Evolutionary conservation across 345 rosid species (phyloP).

Genomic region (Populus ilicifolia): DNA sequence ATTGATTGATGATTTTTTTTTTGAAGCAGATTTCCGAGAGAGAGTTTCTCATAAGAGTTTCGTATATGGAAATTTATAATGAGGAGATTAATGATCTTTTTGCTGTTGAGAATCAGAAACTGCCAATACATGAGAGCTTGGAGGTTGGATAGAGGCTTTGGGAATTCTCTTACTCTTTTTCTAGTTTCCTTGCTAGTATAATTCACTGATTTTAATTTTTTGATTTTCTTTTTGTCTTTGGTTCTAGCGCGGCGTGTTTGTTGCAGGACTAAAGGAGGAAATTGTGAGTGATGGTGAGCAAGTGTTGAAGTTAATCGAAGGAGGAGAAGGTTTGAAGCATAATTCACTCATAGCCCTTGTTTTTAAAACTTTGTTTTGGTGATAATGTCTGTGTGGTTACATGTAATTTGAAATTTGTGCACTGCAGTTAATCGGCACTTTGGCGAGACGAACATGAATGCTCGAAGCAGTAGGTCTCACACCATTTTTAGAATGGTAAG

Average conservation of each 20-base stretch:
- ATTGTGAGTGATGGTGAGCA: constrained; percentile 79
- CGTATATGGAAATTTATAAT: constrained; percentile 92
- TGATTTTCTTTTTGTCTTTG: constrained; percentile 10
- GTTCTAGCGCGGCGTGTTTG: constrained; percentile 78
- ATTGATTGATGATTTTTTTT: constrained; percentile 3
- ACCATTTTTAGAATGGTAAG: constrained; percentile 94
- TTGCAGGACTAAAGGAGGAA: constrained; percentile 84
- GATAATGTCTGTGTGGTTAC: constrained; percentile 4
- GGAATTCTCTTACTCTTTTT: constrained; percentile 4
- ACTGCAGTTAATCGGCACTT: constrained; percentile 75
- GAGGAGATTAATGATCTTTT: constrained; percentile 93
- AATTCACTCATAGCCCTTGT: neutral
- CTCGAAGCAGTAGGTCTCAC: constrained; percentile 94
- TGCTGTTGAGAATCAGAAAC: constrained; percentile 68
- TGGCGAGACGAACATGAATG: constrained; percentile 96
- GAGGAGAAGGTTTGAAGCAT: constrained; percentile 75
- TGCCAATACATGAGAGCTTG: constrained; percentile 87
- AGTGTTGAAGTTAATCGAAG: constrained; percentile 70
- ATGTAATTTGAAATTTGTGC: neutral
- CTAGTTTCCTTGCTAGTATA: constrained; percentile 8
- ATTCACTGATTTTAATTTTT: constrained; percentile 3
- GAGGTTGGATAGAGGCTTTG: constrained; percentile 49
- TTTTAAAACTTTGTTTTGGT: neutral
- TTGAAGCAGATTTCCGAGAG: constrained; percentile 60
- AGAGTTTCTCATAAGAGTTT: constrained; percentile 87